Evolutionary conservation across 495 filamentous ascomycete genomes (phyloP).

Genomic region (Bacidia rubella): DNA sequence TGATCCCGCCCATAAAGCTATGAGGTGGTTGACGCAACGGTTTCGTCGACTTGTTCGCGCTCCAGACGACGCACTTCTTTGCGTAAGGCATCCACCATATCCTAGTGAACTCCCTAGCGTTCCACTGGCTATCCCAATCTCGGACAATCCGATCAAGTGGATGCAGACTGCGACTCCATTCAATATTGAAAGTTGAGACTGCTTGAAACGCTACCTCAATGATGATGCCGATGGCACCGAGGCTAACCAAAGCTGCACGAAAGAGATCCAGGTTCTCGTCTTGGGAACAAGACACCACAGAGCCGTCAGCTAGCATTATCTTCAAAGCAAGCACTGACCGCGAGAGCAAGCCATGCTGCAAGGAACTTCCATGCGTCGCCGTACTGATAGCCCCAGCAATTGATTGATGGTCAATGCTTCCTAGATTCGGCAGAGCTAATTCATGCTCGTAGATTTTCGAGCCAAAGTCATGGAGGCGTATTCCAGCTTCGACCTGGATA

Average conservation of each 20-base stretch:
- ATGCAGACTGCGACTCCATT: conserved; percentile 73
- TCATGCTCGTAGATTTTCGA: conserved; percentile 54
- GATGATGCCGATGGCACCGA: conserved; percentile 84
- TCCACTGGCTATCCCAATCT: conserved; percentile 69
- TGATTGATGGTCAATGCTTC: conserved; percentile 88
- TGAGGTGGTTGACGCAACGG: conserved; percentile 32
- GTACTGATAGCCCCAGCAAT: conserved; percentile 88
- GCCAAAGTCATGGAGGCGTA: conserved; percentile 60
- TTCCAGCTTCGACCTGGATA: conserved; percentile 73
- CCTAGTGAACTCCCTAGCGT: conserved; percentile 68
- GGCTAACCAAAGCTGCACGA: conserved; percentile 70
- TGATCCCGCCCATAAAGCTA: conserved; percentile 63
- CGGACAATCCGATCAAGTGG: conserved; percentile 50
- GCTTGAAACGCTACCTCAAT: conserved; percentile 77
- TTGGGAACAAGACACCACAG: conserved; percentile 56
- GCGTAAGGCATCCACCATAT: conserved; percentile 98
- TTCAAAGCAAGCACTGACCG: conserved; percentile 57
- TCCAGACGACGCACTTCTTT: conserved; percentile 74
- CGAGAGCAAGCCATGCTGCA: conserved; percentile 71
- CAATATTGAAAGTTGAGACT: conserved; percentile 59
- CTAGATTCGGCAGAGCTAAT: conserved; percentile 74
- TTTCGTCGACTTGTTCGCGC: conserved; percentile 58
- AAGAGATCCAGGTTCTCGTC: conserved; percentile 65
- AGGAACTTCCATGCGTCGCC: conserved; percentile 80
- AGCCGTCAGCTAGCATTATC: conserved; percentile 73